phyloP scores from a whole-genome alignment of 352 stramenopile species.

The Phytopythium chamaehyphon region DNA sequence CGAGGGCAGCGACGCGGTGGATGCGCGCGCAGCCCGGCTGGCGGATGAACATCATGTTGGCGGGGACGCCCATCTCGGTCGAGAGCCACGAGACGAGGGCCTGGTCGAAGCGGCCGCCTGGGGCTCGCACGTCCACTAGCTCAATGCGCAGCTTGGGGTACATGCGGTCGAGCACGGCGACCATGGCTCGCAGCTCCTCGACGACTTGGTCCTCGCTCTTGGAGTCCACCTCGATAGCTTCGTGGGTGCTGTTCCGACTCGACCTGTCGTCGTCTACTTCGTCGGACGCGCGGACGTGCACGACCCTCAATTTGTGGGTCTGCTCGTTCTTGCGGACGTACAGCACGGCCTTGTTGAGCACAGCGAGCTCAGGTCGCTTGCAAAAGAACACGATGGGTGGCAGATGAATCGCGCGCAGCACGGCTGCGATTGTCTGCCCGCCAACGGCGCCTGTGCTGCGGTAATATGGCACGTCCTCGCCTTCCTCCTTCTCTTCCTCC shows the following conservation, averaged over 20 bases:
- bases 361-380: slow-evolving; percentile 82
- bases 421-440: slow-evolving; percentile 59
- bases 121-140: slow-evolving; percentile 65
- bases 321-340: slow-evolving; percentile 93
- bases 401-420: slow-evolving; percentile 63
- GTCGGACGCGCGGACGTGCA: slow-evolving; percentile 57
- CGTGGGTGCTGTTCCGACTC: background rate
- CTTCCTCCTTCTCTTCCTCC: slow-evolving; percentile 17
- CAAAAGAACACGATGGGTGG: slow-evolving; percentile 90
- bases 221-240: background rate
- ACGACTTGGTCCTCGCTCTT: slow-evolving; percentile 14
- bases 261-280: background rate
- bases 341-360: slow-evolving; percentile 93
- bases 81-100: slow-evolving; percentile 87
- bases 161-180: slow-evolving; percentile 81
- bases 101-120: slow-evolving; percentile 58
- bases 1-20: slow-evolving; percentile 83
- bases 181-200: slow-evolving; percentile 73
- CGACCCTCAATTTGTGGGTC: slow-evolving; percentile 88
- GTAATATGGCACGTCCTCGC: slow-evolving; percentile 9
- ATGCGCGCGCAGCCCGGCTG: slow-evolving; percentile 87
- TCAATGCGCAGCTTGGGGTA: slow-evolving; percentile 93
- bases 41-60: slow-evolving; percentile 94
- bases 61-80: slow-evolving; percentile 61
- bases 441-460: slow-evolving; percentile 54